phyloP scores from a whole-genome alignment of 2,329 filamentous ascomycete species.

The Plectosphaerella sp. region DNA sequence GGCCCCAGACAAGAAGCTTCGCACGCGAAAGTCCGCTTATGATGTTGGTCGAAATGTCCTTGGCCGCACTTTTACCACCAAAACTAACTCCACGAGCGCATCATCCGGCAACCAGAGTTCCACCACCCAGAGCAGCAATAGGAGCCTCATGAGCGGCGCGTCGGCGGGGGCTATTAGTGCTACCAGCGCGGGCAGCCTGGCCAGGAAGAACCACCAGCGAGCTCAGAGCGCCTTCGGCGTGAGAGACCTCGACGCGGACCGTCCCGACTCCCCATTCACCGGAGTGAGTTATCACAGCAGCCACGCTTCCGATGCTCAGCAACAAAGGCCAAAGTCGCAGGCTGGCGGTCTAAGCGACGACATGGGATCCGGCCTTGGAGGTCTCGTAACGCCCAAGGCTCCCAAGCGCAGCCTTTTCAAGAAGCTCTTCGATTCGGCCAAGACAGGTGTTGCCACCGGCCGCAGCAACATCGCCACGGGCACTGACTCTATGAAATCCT shows the following conservation, averaged over 20 bases:
- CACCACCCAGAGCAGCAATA: constrained; percentile 73
- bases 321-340: constrained; percentile 55
- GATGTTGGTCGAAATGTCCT: constrained; percentile 69
- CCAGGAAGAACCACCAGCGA: constrained; percentile 63
- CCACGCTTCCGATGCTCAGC: constrained; percentile 61
- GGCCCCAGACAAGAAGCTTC: constrained; percentile 42
- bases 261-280: constrained; percentile 63
- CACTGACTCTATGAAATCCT: constrained; percentile 34
- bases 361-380: constrained; percentile 67
- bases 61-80: constrained; percentile 79
- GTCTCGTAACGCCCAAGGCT: constrained; percentile 69
- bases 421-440: constrained; percentile 89
- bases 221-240: constrained; percentile 63
- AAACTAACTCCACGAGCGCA: constrained; percentile 77
- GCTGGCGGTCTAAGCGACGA: constrained; percentile 59
- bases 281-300: constrained; percentile 90
- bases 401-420: constrained; percentile 91
- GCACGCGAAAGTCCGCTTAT: constrained; percentile 70
- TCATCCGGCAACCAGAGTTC: constrained; percentile 69
- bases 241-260: constrained; percentile 43
- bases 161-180: constrained; percentile 90
- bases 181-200: constrained; percentile 91
- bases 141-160: constrained; percentile 88
- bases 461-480: constrained; percentile 76
- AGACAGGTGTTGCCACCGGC: constrained; percentile 86